phyloP scores from a whole-genome alignment of 169 alveolate genomes.

The Plasmodium gaboni region DNA sequence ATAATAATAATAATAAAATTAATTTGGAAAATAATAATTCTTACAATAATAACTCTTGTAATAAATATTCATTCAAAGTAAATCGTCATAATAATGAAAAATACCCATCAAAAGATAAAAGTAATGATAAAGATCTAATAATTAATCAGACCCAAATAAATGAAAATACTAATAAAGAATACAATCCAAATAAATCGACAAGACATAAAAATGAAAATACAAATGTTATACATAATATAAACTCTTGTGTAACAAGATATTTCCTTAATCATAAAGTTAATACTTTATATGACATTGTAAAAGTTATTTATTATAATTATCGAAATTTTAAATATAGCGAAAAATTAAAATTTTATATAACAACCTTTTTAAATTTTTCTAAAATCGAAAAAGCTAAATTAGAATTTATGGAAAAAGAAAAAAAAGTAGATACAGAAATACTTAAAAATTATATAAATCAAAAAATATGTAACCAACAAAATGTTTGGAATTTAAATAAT shows the following conservation, averaged over 20 bases:
- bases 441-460: slow-evolving; percentile 29
- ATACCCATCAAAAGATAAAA: no score
- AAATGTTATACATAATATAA: no score
- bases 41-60: neutral
- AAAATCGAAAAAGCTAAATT: slow-evolving; percentile 62
- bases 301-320: slow-evolving; percentile 24
- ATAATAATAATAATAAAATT: neutral
- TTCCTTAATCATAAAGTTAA: slow-evolving; percentile 41
- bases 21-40: neutral
- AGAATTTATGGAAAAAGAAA: slow-evolving; percentile 52
- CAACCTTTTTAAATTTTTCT: slow-evolving; percentile 29
- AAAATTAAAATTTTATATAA: slow-evolving; percentile 35
- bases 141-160: no score
- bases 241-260: neutral
- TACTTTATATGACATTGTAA: slow-evolving; percentile 25
- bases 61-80: neutral
- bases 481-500: slow-evolving; percentile 76
- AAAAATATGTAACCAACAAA: slow-evolving; percentile 42
- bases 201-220: no score
- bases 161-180: no score
- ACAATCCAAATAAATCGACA: no score
- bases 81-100: no score
- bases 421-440: slow-evolving; percentile 32
- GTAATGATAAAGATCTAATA: no score
- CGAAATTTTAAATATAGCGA: slow-evolving; percentile 22